These are phyloP conservation scores for Crithidia acanthocephali DNA, from an alignment of 208 protist genomes.

Conservation along the genomic window DNA sequence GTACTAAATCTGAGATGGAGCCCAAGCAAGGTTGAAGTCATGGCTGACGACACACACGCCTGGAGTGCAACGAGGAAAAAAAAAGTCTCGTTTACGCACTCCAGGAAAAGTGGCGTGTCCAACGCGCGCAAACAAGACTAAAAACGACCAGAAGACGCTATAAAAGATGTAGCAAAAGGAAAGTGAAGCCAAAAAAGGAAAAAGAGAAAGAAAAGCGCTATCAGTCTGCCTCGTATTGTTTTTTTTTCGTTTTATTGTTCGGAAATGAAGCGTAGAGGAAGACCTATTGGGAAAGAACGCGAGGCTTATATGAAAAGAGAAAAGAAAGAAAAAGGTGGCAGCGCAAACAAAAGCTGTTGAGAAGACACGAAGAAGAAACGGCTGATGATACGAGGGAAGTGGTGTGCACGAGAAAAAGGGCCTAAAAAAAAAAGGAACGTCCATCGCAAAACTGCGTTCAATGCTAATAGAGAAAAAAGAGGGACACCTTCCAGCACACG, in stretches of 20 bases:
- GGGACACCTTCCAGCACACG: not conserved
- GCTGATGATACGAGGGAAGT: no score
- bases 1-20: not conserved
- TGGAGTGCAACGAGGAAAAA: not conserved
- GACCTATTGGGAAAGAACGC: constrained; percentile 2
- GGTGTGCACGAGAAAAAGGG: no score
- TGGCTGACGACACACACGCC: no score
- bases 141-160: no score
- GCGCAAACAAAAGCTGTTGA: not conserved
- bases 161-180: not conserved
- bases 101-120: not conserved
- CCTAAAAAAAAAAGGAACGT: no score
- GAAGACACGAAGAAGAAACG: not conserved
- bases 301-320: constrained; percentile 5
- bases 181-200: not conserved
- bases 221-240: constrained; percentile 5
- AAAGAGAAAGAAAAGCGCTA: constrained; percentile 10
- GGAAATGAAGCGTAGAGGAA: no score
- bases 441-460: no score
- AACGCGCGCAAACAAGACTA: no score
- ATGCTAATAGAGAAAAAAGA: not conserved
- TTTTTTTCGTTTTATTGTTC: constrained; percentile 14
- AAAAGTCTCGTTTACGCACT: not conserved
- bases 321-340: no score
- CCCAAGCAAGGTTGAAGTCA: no score